A percentile compares a stretch with the other conserved stretches of the same genome.
These are phyloP conservation scores for Chlamydomonas sphaeroides DNA, from an alignment of 139 green algal genomes.

Conservation along the genomic window DNA sequence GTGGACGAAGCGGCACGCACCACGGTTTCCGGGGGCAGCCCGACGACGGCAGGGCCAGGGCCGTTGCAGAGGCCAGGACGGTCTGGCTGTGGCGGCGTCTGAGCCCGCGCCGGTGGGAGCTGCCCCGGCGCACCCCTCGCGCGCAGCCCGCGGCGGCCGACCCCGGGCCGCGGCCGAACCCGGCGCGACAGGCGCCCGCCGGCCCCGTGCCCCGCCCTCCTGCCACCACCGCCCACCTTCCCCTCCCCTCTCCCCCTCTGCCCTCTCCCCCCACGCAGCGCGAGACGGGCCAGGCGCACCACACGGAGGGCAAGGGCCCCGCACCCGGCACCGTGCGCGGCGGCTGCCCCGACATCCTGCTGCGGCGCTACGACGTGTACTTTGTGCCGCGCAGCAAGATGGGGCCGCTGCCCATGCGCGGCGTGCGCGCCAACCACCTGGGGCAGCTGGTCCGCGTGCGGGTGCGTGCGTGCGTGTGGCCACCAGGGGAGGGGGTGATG, in stretches of 20 bases:
- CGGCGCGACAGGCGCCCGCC: too few relatives aligned
- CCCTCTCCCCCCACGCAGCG: neutral
- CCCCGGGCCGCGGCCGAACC: too few relatives aligned
- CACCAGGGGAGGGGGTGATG: neutral
- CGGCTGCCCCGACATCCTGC: conserved; percentile 79
- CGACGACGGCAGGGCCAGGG: too few relatives aligned
- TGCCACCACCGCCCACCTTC: neutral
- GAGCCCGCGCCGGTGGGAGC: too few relatives aligned
- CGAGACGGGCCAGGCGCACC: conserved; percentile 1
- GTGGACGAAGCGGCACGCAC: too few relatives aligned
- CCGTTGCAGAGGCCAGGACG: too few relatives aligned
- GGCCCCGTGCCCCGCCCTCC: too few relatives aligned
- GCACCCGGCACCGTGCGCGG: conserved; percentile 17
- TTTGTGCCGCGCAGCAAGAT: conserved; percentile 64
- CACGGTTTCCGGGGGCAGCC: too few relatives aligned
- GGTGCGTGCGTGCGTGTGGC: too few relatives aligned
- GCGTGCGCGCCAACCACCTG: conserved; percentile 80
- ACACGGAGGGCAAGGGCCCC: neutral
- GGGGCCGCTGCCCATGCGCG: conserved; percentile 66
- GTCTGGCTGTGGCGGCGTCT: too few relatives aligned
- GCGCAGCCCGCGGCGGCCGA: too few relatives aligned
- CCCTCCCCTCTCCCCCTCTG: neutral
- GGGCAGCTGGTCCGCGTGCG: conserved; percentile 88
- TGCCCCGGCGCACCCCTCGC: too few relatives aligned
- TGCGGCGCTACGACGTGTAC: conserved; percentile 90